phyloP scores from a whole-genome alignment of 139 green algal species.

The Coelastrella sp. region DNA sequence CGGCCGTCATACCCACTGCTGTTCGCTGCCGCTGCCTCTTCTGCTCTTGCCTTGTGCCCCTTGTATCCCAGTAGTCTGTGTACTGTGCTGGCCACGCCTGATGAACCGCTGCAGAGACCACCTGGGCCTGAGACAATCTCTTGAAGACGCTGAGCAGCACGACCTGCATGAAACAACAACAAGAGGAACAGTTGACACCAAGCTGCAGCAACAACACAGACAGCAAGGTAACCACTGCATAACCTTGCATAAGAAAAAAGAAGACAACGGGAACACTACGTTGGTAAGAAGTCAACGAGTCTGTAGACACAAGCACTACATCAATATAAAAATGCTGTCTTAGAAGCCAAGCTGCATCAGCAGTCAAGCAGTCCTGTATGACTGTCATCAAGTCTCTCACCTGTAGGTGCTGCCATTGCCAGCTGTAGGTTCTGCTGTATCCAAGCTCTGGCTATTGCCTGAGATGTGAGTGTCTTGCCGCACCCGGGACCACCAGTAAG shows the following conservation, averaged over 20 bases:
- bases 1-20: slow-evolving; percentile 14
- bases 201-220: too few relatives aligned
- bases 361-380: too few relatives aligned
- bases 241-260: too few relatives aligned
- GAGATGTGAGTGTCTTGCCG: slow-evolving; percentile 76
- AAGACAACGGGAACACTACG: too few relatives aligned
- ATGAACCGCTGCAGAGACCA: slow-evolving; percentile 36
- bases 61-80: slow-evolving; percentile 78
- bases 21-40: slow-evolving; percentile 15
- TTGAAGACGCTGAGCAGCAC: slow-evolving; percentile 67
- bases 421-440: slow-evolving; percentile 58
- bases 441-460: slow-evolving; percentile 69
- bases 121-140: slow-evolving; percentile 30
- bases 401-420: slow-evolving; percentile 50
- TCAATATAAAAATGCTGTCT: too few relatives aligned
- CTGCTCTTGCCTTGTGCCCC: not conserved
- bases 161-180: slow-evolving; percentile 3
- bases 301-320: too few relatives aligned
- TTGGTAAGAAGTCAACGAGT: too few relatives aligned
- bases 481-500: slow-evolving; percentile 81
- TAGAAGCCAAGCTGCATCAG: too few relatives aligned
- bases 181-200: not conserved
- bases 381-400: slow-evolving; percentile 12
- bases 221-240: too few relatives aligned
- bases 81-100: slow-evolving; percentile 59